Evolutionary conservation across 1,139 yeast species (phyloP), one percentile per base, ranked within the genome.

Genomic region (Blastobotrys arbuscula): DNA sequence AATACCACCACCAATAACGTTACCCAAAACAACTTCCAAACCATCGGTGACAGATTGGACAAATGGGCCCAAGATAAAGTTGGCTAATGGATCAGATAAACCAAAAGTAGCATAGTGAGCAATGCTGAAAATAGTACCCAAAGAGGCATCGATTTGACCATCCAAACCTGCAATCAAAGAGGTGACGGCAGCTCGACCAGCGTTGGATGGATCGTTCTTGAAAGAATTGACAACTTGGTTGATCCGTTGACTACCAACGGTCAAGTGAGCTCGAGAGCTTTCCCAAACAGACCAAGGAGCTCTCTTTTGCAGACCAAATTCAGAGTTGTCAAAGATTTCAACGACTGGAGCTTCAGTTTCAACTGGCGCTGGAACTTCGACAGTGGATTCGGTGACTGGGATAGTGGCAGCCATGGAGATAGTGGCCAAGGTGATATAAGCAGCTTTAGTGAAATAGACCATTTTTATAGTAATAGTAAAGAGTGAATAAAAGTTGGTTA

Each of bases 21-120:
- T 61, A 39, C 60, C 52, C 10, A 59, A 47, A 20, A 60, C 45
- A 5, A 61, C 67, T 50, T 62, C 65, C 36, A 62, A 61, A 37
- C 67, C 67, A 53, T 63, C 60, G 49, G 66, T 63, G 24, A 63
- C 57, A n/a, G 66, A 56, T 54, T 63, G 67, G 35, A 59, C 57
- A 38, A 62, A 54, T 34, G 67, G 67, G 10, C 67, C 67, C 8
- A 61, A 54, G 15, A 62, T 48, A 40, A 53, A 35, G 48, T 55
- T 47, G 21, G 56, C 65, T 33, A 60, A 48, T 7, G 58, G 60
- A 51, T 52, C 46, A 28, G 62, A 56, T 35, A 56, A 44, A 18
- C 65, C 65, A 16, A 55, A 47, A n/a, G 65, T 59, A n/a, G 55
- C 38, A 23, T 60, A 59, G 21, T 60, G 51, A 13, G 60, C 50